Evolutionary conservation across 805 yeast genomes (phyloP).

Genomic region (Scheffersomyces coipomensis): DNA sequence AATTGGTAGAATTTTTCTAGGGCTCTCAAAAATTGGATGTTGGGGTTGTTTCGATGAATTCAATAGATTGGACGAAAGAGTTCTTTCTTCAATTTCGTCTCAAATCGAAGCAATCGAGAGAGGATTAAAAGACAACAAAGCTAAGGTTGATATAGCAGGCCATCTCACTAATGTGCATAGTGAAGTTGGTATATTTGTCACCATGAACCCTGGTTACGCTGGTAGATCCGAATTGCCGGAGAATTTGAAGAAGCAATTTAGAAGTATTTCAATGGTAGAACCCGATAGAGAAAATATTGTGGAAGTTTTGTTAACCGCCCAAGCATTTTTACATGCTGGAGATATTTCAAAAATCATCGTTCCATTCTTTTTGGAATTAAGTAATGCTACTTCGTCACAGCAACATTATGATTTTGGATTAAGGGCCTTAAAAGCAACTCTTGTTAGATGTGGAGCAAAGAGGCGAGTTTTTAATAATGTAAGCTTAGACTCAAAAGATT

Average conservation of each 20-base stretch:
- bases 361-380: conserved; percentile 50
- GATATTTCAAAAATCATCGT: conserved; percentile 49
- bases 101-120: conserved; percentile 71
- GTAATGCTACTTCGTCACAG: conserved; percentile 46
- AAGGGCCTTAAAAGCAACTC: conserved; percentile 70
- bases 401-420: conserved; percentile 89
- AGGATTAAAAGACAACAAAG: conserved; percentile 37
- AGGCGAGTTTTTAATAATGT: conserved; percentile 18
- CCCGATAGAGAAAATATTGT: conserved; percentile 74
- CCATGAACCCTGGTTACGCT: conserved; percentile 86
- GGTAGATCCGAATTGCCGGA: conserved; percentile 86
- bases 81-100: conserved; percentile 81
- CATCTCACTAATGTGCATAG: conserved; percentile 35
- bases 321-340: conserved; percentile 59
- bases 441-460: conserved; percentile 56
- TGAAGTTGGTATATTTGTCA: conserved; percentile 74
- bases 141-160: conserved; percentile 41
- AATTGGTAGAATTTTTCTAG: conserved; percentile 72
- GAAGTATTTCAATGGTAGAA: conserved; percentile 67
- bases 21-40: conserved; percentile 79
- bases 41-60: conserved; percentile 98
- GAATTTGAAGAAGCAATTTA: conserved; percentile 74
- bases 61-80: conserved; percentile 69
- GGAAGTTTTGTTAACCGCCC: conserved; percentile 67
- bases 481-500: conserved; percentile 5